Evolutionary conservation across 495 filamentous ascomycete species (phyloP), one percentile per base, ranked within the genome.

Genomic region (Aspergillus mulundensis): DNA sequence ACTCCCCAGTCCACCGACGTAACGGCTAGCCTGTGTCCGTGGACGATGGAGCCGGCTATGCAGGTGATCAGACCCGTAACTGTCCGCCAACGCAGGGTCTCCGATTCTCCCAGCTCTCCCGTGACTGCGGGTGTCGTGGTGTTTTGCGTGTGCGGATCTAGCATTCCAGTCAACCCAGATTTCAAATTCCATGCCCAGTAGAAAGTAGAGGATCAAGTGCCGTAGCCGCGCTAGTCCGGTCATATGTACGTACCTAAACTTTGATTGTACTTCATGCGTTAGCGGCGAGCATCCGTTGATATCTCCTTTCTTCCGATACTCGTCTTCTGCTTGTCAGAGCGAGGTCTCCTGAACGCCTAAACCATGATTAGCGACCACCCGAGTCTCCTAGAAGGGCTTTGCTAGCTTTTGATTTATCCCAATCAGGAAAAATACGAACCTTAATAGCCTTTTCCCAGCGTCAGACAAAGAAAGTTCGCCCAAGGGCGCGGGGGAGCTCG

Each of bases 1-100:
- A 50, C 56, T 56, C 57, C 57, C 53, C 56, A 65, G 56, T 58
- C 64, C 61, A 66, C 62, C 55, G 44, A 34, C 54, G 51, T 54
- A 65, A 65, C 57, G 57, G 63, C 42, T 60, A 47, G 46, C 47
- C 57, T 66, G 59, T 55, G 58, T 57, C 32, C 56, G 18, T 54
- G 51, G 59, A 62, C 60, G 61, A 66, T 66, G 60, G 64, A 64
- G 61, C 64, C 70, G 69, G 68, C 54, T 70, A 74, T 72, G 69
- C 69, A 74, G 60, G 71, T 70, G 68, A 69, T 70, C 58, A 63
- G 61, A 65, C 64, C 66, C 68, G 66, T 64, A 56, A 61, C 59
- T 65, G 61, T 62, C 65, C 70, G 62, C 68, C 66, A 61, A 18
- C 38, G 61, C 66, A 69, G 69, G 67, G 69, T 71, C 69, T 71